Evolutionary conservation across 2,329 filamentous ascomycete genomes (phyloP), one percentile per base, ranked within the genome.

Genomic region (Cadophora sp.): DNA sequence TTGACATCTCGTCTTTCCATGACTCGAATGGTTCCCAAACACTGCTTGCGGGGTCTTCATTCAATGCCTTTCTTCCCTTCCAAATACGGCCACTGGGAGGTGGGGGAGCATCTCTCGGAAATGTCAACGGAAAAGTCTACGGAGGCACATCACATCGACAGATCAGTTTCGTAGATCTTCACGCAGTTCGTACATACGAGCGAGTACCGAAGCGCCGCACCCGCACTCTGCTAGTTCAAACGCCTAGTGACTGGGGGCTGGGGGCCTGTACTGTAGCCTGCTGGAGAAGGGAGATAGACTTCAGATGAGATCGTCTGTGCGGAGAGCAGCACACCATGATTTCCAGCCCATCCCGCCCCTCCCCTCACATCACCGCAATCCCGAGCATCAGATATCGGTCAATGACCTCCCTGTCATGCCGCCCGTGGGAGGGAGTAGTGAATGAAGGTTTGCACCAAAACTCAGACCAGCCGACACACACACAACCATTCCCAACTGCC

Each of bases 241-340:
- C 62, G 22, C 30, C 39, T 59, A 64, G 30, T 18, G 43, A 30
- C 36, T 53, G 59, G 62, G 62, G n/a, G n/a, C n/a, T n/a, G n/a
- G n/a, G n/a, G n/a, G n/a, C n/a, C n/a, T n/a, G n/a, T n/a, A n/a
- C n/a, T n/a, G n/a, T n/a, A n/a, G 62, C 50, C 43, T n/a, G 30
- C 53, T 56, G 30, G 30, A 30, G 27, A 30, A 30, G 27, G 27
- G 33, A 39, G 53, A 56, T 56, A 39, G 53, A 39, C 53, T 39
- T 56, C 43, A 50, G 62, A 41, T 59, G 43, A 50, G 45, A 36
- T 45, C 13, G 62, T 64, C 62, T 64, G 62, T 64, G 62, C 62
- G 55, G 51, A 20, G 61, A 36, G 62, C 62, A 59, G 8, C 36
- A 45, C 16, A 45, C 22, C 39, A 43, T 45, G 36, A 59, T 45